Evolutionary conservation across 208 protist species (phyloP), one percentile per base, ranked within the genome.

Genomic region (Trypanosoma vivax): DNA sequence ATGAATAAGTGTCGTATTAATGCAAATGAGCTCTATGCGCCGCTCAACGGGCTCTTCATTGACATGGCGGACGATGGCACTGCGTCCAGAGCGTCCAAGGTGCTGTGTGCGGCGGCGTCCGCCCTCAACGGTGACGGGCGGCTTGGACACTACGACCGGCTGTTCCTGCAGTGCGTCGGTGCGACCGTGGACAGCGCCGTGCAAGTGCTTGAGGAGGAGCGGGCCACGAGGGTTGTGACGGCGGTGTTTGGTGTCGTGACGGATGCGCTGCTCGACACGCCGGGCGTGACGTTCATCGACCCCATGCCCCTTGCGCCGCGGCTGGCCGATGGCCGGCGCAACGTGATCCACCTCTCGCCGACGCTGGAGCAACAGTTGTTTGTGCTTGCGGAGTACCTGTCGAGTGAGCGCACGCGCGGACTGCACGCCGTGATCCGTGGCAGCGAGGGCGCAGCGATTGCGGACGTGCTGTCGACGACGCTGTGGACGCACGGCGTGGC

Each of bases 361-460:
- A 68, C 61, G n/a, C 13, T 68, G 38, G 61, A 68, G 43, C 61
- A 61, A 31, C 35, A 68, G 33, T n/a, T 68, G 16, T 58, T 52
- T 51, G 61, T 61, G 25, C 6, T 68, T 30, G 40, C 35, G 38
- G 2, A 62, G 37, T 59, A 60, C 24, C 42, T 66, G 16, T 25
- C 31, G 11, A 59, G 13, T 6, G 50, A n/a, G 9, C 45, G 18
- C 28, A 14, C 4, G 0, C 16, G 40, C 1, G n/a, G 4, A 29
- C 25, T 33, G 1, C 11, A 50, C 19, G 58, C 40, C 7, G 27
- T 63, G 0, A 49, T 63, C 6, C 45, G 57, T 1, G n/a, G 48
- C 39, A 16, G 2, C 6, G 37, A 49, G 6, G 35, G 25, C n/a
- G 5, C 23, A 9, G 29, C 33, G 16, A 37, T 52, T 38, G 3